phyloP scores from a whole-genome alignment of 257 asterid species.

The Fraxinus anomala region DNA sequence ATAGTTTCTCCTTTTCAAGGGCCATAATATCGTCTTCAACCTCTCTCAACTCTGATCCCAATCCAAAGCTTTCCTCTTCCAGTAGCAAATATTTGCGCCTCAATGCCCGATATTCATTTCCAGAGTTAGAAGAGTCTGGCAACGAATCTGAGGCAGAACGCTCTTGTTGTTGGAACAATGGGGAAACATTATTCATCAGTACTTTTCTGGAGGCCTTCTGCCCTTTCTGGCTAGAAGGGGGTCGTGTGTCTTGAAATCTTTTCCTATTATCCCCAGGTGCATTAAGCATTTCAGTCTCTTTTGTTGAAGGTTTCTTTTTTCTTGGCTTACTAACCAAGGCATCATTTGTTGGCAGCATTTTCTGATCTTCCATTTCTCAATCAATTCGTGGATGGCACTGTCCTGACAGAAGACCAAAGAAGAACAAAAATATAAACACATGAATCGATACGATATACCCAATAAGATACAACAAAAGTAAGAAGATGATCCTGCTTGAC shows the following conservation, averaged over 20 bases:
- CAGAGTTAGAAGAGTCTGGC: constrained; percentile 49
- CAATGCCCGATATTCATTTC: constrained; percentile 68
- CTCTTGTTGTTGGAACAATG: constrained; percentile 36
- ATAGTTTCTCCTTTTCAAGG: constrained; percentile 81
- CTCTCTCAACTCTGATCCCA: constrained; percentile 61
- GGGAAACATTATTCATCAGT: constrained; percentile 30
- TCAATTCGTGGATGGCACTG: constrained; percentile 7
- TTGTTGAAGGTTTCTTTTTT: constrained; percentile 55
- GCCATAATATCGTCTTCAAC: constrained; percentile 67
- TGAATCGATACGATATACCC: background rate
- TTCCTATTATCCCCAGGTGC: constrained; percentile 42
- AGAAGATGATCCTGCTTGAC: background rate
- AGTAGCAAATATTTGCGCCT: constrained; percentile 74
- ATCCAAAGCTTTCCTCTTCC: constrained; percentile 74
- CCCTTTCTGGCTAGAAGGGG: constrained; percentile 40
- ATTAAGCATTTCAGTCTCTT: constrained; percentile 38
- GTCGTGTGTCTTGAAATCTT: constrained; percentile 33
- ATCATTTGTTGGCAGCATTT: constrained; percentile 36
- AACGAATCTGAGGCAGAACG: constrained; percentile 44
- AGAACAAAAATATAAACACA: background rate
- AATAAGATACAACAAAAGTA: background rate
- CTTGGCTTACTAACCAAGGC: constrained; percentile 45
- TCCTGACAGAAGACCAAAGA: constrained; percentile 1
- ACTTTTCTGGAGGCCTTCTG: constrained; percentile 54
- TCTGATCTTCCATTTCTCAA: constrained; percentile 58